phyloP scores from a whole-genome alignment of 139 green algal species.

The Dunaliella primolecta region DNA sequence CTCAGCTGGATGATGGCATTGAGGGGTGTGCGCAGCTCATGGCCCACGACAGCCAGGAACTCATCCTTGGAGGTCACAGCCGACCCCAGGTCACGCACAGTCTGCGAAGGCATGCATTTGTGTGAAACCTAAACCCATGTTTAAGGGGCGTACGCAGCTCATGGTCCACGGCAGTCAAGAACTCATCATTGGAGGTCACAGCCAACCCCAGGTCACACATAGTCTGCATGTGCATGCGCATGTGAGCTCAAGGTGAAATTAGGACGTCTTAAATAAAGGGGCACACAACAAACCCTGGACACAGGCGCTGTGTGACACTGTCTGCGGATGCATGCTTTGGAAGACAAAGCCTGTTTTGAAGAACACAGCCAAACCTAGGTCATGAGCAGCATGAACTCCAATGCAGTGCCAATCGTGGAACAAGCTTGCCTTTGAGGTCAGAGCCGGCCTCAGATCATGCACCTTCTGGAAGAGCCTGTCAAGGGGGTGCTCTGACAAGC shows the following conservation, averaged over 20 bases:
- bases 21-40: constrained; percentile 72
- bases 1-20: constrained; percentile 67
- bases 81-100: constrained; percentile 5
- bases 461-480: no score
- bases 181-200: constrained; percentile 47
- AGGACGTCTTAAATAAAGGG: no score
- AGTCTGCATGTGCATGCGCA: constrained; percentile 7
- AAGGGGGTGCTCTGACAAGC: no score
- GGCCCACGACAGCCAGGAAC: constrained; percentile 63
- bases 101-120: no score
- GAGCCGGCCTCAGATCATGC: no score
- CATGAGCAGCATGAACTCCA: no score
- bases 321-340: no score
- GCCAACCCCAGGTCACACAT: not conserved
- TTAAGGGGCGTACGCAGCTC: constrained; percentile 75
- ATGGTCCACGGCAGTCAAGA: constrained; percentile 63
- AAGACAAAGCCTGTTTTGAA: constrained; percentile 56
- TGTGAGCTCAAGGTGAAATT: constrained; percentile 72
- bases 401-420: no score
- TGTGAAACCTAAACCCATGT: no score
- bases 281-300: no score
- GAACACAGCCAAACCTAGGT: not conserved
- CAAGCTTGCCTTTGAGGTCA: no score
- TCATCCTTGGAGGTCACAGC: constrained; percentile 39
- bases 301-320: no score